Conservation (phyloP, 331 rosid species). For the Ulmus americana region DNA sequence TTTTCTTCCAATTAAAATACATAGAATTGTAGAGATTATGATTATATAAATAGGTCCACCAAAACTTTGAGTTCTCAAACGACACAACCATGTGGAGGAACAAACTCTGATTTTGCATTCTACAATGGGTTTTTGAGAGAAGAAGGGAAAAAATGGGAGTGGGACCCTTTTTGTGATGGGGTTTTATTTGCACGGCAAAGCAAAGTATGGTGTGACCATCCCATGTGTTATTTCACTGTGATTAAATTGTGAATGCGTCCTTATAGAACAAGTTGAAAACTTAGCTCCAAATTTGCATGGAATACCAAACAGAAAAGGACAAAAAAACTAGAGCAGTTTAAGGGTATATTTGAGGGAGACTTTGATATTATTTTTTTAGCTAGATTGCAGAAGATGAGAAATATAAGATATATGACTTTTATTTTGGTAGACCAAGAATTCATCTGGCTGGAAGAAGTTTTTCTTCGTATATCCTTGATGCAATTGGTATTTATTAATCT, state of each 20-base stretch:
- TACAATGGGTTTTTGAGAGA: constrained; percentile 18
- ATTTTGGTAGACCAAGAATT: no score
- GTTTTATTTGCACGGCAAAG: constrained; percentile 18
- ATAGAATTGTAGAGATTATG: constrained; percentile 15
- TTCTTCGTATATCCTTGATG: no score
- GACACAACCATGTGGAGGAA: constrained; percentile 57
- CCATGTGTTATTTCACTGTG: constrained; percentile 42
- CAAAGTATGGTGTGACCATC: constrained; percentile 23
- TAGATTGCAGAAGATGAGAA: no score
- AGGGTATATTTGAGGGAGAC: no score
- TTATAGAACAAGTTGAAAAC: constrained; percentile 19
- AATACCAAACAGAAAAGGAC: constrained; percentile 16
- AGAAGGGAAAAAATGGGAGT: constrained; percentile 10
- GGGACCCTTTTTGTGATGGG: constrained; percentile 38
- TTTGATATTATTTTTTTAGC: no score
- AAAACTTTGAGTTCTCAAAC: not conserved
- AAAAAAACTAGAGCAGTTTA: constrained; percentile 9
- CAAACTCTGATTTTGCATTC: constrained; percentile 20
- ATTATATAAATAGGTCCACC: constrained; percentile 33
- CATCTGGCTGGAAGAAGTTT: no score
- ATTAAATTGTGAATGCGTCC: constrained; percentile 25
- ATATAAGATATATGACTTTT: no score
- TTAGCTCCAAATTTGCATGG: not conserved
- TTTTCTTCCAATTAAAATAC: not conserved
- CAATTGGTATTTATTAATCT: no score